Percentiles rank a stretch among this genome's conserved stretches.
phyloP scores from a whole-genome alignment of 2,329 filamentous ascomycete species.

The Aspergillus sp. region DNA sequence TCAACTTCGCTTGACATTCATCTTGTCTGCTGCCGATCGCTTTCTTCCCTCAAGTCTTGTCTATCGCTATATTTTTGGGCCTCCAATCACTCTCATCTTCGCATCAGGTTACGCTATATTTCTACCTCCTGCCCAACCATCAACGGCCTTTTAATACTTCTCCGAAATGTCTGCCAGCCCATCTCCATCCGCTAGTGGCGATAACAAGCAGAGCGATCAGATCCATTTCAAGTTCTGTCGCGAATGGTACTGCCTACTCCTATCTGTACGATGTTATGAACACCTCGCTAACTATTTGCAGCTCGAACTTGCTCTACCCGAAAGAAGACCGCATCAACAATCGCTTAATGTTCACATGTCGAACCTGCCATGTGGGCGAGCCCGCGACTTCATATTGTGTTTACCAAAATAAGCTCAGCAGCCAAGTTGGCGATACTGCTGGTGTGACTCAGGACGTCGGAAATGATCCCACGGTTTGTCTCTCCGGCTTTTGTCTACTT shows the following conservation, averaged over 20 bases:
- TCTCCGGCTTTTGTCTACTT: slow-evolving; percentile 55
- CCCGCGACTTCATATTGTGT: slow-evolving; percentile 85
- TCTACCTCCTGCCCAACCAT: not conserved
- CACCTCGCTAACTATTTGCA: slow-evolving; percentile 36
- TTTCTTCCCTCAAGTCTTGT: not conserved
- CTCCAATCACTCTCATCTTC: not conserved
- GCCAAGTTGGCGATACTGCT: slow-evolving; percentile 88
- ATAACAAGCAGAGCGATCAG: slow-evolving; percentile 59
- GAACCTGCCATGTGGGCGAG: slow-evolving; percentile 90
- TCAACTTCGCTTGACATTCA: slow-evolving; percentile 15
- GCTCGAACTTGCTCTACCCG: slow-evolving; percentile 95
- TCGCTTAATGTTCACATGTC: slow-evolving; percentile 90
- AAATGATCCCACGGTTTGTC: slow-evolving; percentile 97
- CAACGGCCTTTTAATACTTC: not conserved
- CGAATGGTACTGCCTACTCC: slow-evolving; percentile 68
- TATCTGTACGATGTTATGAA: not conserved
- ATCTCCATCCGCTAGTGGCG: slow-evolving; percentile 40
- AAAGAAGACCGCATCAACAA: slow-evolving; percentile 86
- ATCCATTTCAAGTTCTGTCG: slow-evolving; percentile 98
- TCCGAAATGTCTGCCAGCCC: slow-evolving; percentile 44
- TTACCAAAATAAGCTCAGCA: slow-evolving; percentile 92
- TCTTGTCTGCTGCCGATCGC: not conserved
- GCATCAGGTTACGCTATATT: not conserved
- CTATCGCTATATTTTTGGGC: not conserved
- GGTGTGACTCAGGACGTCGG: slow-evolving; percentile 97